Conservation (phyloP, 1,284 basidiomycete species). For the Sparassis latifolia region DNA sequence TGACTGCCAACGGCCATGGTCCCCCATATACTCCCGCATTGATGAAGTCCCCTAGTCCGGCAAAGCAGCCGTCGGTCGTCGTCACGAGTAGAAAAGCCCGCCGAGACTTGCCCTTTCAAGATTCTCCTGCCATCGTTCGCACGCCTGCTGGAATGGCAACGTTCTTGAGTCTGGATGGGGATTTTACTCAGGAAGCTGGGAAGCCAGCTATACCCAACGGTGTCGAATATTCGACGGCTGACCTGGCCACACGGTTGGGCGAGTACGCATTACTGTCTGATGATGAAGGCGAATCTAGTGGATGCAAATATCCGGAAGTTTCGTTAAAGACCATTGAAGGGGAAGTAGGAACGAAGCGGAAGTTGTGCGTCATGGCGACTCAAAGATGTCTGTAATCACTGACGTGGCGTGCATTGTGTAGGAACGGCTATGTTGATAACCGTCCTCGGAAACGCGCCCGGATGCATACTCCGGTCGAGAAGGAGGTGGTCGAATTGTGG, state of each 20-base stretch:
- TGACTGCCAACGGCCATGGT: constrained; percentile 24
- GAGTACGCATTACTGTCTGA: constrained; percentile 34
- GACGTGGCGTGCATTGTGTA: constrained; percentile 9
- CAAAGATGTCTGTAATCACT: too few relatives aligned
- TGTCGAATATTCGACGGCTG: constrained; percentile 5
- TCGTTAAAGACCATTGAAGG: constrained; percentile 32
- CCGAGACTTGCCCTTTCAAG: constrained; percentile 45
- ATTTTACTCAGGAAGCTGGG: constrained; percentile 25
- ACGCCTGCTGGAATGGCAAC: constrained; percentile 69
- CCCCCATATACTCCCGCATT: constrained; percentile 15
- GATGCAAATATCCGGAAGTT: constrained; percentile 23
- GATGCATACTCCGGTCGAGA: constrained; percentile 15
- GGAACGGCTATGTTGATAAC: constrained; percentile 30
- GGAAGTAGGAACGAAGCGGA: constrained; percentile 55
- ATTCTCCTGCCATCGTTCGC: constrained; percentile 71
- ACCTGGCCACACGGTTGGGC: constrained; percentile 31
- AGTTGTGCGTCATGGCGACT: constrained; percentile 37
- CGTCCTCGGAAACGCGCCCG: constrained; percentile 42
- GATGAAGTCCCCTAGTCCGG: constrained; percentile 24
- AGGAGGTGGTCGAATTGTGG: constrained; percentile 55
- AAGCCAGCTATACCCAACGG: background rate
- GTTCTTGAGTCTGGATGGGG: constrained; percentile 49
- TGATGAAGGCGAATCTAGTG: constrained; percentile 31
- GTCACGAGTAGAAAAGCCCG: constrained; percentile 15
- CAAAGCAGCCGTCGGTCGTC: constrained; percentile 15